Evolutionary conservation across 1,139 yeast species (phyloP), one percentile per base, ranked within the genome.

Genomic region (Hansenula anomala): DNA sequence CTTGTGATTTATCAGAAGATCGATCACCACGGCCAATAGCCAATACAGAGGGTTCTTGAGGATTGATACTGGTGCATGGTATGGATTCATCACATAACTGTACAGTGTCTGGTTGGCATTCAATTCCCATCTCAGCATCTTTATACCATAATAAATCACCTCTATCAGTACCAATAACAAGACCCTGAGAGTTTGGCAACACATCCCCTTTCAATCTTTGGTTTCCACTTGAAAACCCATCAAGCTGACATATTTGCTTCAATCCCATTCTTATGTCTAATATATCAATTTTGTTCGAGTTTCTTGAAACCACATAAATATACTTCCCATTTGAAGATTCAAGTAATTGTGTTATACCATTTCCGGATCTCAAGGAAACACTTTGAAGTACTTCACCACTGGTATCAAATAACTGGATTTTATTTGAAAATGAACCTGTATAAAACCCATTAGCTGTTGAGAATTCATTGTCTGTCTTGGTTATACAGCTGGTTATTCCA

Each of bases 181-280:
- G 31, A 0, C 58, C 57, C 14, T 54, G 51, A 2, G 57, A 46
- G 7, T 39, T 25, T 1, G 51, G 44, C 4, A 48, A 36, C 2
- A 48, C 24, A 18, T 47, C 50, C 9, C 54, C 61, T 10, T 33
- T 40, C 4, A 59, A 39, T 33, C 64, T 43, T 42, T 61, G 66
- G 26, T 52, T 51, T 2, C 46, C 41, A 1, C 44, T 40, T 1
- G 19, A 5, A 23, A 41, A 39, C 1, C 43, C 42, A 2, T 34
- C 38, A 14, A 37, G 38, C 18, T 37, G 33, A 6, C 48, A 51
- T 4, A 56, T 45, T 28, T 42, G 47, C 16, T 45, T 23, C 14
- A 61, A 37, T 12, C 48, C 54, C 62, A 59, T 58, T 18, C 67
- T 44, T 2, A 53, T 19, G 34, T 62, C 67, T 8, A 63, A 40